A percentile compares a stretch with the other conserved stretches of the same genome.
These are phyloP conservation scores for Mercurialis annua DNA, from an alignment of 345 rosid species.

Conservation along the genomic window DNA sequence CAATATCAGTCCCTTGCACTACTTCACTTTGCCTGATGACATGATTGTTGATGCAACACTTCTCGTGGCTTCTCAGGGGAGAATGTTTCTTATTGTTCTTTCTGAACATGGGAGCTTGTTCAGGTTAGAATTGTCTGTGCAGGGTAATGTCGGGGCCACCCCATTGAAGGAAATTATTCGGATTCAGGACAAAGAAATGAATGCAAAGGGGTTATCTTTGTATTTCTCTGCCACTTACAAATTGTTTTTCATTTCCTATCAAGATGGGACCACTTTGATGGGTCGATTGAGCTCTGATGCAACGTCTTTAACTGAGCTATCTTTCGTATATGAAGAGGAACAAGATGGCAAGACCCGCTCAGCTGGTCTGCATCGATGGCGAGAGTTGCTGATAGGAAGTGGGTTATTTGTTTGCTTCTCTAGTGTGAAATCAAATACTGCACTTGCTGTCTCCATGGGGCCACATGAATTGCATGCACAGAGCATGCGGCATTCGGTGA, in stretches of 20 bases:
- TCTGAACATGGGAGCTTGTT: conserved; percentile 78
- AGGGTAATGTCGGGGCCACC: conserved; percentile 78
- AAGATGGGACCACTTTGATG: conserved; percentile 78
- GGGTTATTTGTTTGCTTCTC: conserved; percentile 86
- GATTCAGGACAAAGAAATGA: conserved; percentile 56
- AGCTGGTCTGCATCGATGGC: conserved; percentile 93
- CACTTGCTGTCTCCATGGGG: conserved; percentile 62
- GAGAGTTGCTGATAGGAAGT: conserved; percentile 69
- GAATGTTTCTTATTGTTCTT: conserved; percentile 78
- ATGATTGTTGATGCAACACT: conserved; percentile 84
- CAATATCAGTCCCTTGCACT: conserved; percentile 89
- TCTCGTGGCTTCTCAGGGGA: conserved; percentile 74
- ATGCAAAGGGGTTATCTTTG: conserved; percentile 78
- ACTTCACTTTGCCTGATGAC: conserved; percentile 80
- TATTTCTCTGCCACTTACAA: conserved; percentile 75
- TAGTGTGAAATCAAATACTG: conserved; percentile 65
- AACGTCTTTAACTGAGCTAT: conserved; percentile 58
- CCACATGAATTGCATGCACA: conserved; percentile 66
- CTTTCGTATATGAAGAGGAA: conserved; percentile 70
- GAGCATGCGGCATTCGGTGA: conserved; percentile 72
- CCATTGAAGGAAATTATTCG: conserved; percentile 73
- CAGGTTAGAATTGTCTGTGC: conserved; percentile 70
- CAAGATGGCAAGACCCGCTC: conserved; percentile 63
- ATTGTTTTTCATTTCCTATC: conserved; percentile 75
- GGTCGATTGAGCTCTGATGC: conserved; percentile 71